A percentile compares a stretch with the other conserved stretches of the same genome.
Conservation (phyloP, 352 stramenopile genomes). For the Globisporangium camurandrum region DNA sequence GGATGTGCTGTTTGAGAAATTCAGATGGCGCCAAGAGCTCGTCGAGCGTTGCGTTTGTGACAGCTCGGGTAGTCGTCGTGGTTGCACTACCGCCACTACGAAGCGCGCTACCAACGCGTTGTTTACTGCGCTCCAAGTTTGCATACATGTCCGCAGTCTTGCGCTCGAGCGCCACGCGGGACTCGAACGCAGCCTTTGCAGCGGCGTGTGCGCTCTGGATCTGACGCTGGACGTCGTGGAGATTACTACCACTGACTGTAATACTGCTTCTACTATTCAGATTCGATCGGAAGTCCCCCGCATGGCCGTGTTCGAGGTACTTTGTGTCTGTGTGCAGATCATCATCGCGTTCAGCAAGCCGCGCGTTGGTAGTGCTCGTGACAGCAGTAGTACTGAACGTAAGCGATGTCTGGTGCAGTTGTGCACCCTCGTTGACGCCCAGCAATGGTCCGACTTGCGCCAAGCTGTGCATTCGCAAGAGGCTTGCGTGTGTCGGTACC, state of each 20-base stretch:
- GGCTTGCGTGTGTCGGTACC: not conserved
- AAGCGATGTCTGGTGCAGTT: constrained; percentile 12
- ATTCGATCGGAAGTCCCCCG: constrained; percentile 24
- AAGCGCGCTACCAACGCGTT: not conserved
- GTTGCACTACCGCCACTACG: not conserved
- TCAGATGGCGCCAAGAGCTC: constrained; percentile 31
- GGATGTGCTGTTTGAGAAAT: constrained; percentile 45
- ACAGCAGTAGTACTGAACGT: too few relatives aligned
- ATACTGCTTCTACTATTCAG: constrained; percentile 13
- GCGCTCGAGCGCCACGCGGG: constrained; percentile 31
- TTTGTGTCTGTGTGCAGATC: constrained; percentile 52
- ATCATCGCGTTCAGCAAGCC: constrained; percentile 32
- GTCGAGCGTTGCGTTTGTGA: not conserved
- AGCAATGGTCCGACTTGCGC: constrained; percentile 30
- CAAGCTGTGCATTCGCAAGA: constrained; percentile 35
- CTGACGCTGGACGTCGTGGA: constrained; percentile 31
- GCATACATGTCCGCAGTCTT: constrained; percentile 51
- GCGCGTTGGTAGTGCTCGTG: too few relatives aligned
- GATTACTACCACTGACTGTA: constrained; percentile 1
- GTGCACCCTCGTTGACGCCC: constrained; percentile 26
- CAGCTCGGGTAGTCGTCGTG: too few relatives aligned
- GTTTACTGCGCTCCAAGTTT: constrained; percentile 26
- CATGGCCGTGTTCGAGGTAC: constrained; percentile 52
- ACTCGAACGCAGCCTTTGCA: constrained; percentile 31
- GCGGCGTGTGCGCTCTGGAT: constrained; percentile 26